Percentiles rank a stretch among this genome's conserved stretches.
phyloP scores from a whole-genome alignment of 805 yeast genomes.

The Helenozyma baotianmanensis region DNA sequence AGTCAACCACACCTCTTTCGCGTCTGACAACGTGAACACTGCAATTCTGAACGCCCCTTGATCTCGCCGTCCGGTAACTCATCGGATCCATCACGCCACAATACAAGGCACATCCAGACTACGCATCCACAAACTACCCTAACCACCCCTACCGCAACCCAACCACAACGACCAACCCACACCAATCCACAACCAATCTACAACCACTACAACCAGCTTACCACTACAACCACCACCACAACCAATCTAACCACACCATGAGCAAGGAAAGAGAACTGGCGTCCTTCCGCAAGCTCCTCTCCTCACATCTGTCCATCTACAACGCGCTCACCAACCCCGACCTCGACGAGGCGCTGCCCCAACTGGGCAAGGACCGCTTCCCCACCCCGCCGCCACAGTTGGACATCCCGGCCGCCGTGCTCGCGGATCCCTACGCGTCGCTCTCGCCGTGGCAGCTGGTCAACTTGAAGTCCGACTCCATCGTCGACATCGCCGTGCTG shows the following conservation, averaged over 20 bases:
- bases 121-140: too few species aligned
- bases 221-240: too few species aligned
- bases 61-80: too few species aligned
- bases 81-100: too few species aligned
- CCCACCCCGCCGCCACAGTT: conserved; percentile 1
- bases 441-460: conserved; percentile 30
- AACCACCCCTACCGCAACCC: conserved; percentile 3
- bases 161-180: conserved; percentile 1
- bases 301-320: conserved; percentile 35
- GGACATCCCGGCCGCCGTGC: conserved; percentile 1
- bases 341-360: conserved; percentile 22
- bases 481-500: conserved; percentile 12
- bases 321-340: conserved; percentile 39
- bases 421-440: conserved; percentile 8
- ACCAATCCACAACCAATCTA: conserved; percentile 2
- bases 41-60: too few species aligned
- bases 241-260: too few species aligned
- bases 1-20: too few species aligned
- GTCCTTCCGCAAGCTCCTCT: conserved; percentile 22
- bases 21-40: too few species aligned
- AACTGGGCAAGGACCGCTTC: neutral
- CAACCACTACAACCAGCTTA: too few species aligned
- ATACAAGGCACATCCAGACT: too few species aligned
- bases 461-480: conserved; percentile 15
- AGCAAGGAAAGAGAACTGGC: too few species aligned